A percentile compares a stretch with the other conserved stretches of the same genome.
Conservation (phyloP, 176 grass and related monocot genomes). For the Rhipidocladum racemiflorum region DNA sequence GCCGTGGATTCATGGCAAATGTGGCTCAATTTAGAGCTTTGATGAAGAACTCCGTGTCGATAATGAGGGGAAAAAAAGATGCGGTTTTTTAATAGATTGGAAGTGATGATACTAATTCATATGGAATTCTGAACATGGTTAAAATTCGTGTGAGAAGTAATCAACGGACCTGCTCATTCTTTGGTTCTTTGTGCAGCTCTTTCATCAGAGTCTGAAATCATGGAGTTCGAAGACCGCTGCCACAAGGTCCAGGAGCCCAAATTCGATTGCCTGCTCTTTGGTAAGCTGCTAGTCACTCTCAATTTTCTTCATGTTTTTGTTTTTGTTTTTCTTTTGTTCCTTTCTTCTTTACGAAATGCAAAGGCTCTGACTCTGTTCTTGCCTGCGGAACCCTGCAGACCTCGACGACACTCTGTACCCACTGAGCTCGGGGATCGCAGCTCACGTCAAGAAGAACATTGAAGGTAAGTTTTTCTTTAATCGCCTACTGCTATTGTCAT, state of each 20-base stretch:
- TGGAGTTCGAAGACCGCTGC: constrained; percentile 85
- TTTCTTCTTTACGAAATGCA: constrained; percentile 12
- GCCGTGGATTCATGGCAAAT: constrained; percentile 29
- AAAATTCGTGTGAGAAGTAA: background rate
- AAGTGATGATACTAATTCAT: constrained; percentile 11
- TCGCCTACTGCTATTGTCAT: background rate
- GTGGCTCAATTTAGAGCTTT: constrained; percentile 27
- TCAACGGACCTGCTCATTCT: constrained; percentile 4
- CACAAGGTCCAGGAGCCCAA: constrained; percentile 54
- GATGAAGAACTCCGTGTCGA: constrained; percentile 6
- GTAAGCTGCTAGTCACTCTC: constrained; percentile 43
- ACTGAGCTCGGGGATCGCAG: constrained; percentile 73
- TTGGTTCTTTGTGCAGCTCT: constrained; percentile 30
- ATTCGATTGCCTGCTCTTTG: constrained; percentile 91
- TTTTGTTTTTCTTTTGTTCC: background rate
- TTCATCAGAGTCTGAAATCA: constrained; percentile 13
- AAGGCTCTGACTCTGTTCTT: constrained; percentile 31
- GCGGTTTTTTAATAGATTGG: background rate
- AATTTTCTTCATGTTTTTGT: background rate
- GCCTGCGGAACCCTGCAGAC: constrained; percentile 41
- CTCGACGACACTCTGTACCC: constrained; percentile 96
- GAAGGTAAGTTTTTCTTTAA: constrained; percentile 32
- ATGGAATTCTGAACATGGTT: background rate
- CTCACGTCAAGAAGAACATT: constrained; percentile 76
- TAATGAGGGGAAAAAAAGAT: background rate